phyloP scores from a whole-genome alignment of 2,329 filamentous ascomycete genomes.

The Fusarium gaditjirri region DNA sequence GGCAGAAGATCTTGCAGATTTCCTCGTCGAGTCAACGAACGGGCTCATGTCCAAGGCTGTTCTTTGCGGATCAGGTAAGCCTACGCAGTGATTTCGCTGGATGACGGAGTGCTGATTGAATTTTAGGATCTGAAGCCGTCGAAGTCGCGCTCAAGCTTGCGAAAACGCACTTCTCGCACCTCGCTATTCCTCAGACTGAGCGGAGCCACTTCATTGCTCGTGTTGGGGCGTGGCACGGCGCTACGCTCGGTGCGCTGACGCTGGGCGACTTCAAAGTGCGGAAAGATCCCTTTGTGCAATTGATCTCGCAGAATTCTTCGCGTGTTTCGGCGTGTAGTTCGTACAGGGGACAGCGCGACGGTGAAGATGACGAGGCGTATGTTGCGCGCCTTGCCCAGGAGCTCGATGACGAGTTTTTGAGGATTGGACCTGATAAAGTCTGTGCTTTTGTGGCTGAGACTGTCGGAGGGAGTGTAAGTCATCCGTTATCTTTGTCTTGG shows the following conservation, averaged over 20 bases:
- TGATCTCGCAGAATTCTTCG: conserved; percentile 31
- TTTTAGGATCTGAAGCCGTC: conserved; percentile 33
- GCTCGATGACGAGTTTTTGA: conserved; percentile 59
- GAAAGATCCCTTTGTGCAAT: conserved; percentile 31
- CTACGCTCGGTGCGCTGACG: conserved; percentile 31
- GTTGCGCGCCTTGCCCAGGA: conserved; percentile 54
- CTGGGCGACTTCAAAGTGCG: conserved; percentile 37
- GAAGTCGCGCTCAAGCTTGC: conserved; percentile 38
- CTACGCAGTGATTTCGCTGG: no score
- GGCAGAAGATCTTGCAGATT: conserved; percentile 31
- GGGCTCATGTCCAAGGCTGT: conserved; percentile 37
- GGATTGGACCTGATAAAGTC: conserved; percentile 58
- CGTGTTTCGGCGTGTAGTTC: conserved; percentile 17
- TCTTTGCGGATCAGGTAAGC: conserved; percentile 35
- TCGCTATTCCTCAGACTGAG: conserved; percentile 29
- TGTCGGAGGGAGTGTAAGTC: conserved; percentile 45
- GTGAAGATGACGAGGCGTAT: conserved; percentile 49
- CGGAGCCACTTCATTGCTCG: conserved; percentile 34
- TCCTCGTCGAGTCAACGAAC: conserved; percentile 34
- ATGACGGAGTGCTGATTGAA: accelerated
- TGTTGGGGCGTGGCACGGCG: conserved; percentile 33
- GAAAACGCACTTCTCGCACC: conserved; percentile 32
- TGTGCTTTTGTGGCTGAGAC: conserved; percentile 63
- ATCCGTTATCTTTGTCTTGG: accelerated
- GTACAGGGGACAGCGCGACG: conserved; percentile 1